phyloP scores from a whole-genome alignment of 2,329 filamentous ascomycete genomes.

The Annulohypoxylon truncatum region DNA sequence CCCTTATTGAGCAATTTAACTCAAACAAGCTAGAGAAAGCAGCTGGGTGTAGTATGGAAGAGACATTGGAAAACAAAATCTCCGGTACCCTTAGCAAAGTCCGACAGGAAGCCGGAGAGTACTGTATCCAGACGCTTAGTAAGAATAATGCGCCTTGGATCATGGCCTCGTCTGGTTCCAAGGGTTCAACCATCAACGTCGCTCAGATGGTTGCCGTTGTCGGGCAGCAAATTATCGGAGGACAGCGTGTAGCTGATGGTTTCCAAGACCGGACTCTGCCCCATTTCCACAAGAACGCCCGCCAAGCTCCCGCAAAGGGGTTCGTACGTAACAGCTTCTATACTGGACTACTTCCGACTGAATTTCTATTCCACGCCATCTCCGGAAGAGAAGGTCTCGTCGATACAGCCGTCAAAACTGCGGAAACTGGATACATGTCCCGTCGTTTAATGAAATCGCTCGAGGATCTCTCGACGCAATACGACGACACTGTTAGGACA shows the following conservation, averaged over 20 bases:
- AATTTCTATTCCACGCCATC: constrained; percentile 98
- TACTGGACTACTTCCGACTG: constrained; percentile 86
- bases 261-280: constrained; percentile 96
- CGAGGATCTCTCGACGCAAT: constrained; percentile 92
- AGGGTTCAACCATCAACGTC: constrained; percentile 97
- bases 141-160: constrained; percentile 91
- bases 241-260: constrained; percentile 90
- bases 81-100: constrained; percentile 93
- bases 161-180: constrained; percentile 98
- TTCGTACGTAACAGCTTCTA: constrained; percentile 99
- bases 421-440: constrained; percentile 99
- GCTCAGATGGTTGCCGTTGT: constrained; percentile 99
- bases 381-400: constrained; percentile 98
- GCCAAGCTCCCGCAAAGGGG: constrained; percentile 93
- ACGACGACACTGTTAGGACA: constrained; percentile 94
- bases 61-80: constrained; percentile 89
- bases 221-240: constrained; percentile 97
- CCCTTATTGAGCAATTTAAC: constrained; percentile 85
- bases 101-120: constrained; percentile 87
- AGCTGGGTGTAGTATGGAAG: constrained; percentile 88
- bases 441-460: constrained; percentile 97
- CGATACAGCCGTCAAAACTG: constrained; percentile 98
- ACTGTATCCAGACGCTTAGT: constrained; percentile 90
- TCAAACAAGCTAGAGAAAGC: constrained; percentile 84
- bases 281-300: constrained; percentile 93